These are phyloP conservation scores for Leccinum olivaceoglutinosum DNA, from an alignment of 1,284 basidiomycete genomes.

Conservation along the genomic window DNA sequence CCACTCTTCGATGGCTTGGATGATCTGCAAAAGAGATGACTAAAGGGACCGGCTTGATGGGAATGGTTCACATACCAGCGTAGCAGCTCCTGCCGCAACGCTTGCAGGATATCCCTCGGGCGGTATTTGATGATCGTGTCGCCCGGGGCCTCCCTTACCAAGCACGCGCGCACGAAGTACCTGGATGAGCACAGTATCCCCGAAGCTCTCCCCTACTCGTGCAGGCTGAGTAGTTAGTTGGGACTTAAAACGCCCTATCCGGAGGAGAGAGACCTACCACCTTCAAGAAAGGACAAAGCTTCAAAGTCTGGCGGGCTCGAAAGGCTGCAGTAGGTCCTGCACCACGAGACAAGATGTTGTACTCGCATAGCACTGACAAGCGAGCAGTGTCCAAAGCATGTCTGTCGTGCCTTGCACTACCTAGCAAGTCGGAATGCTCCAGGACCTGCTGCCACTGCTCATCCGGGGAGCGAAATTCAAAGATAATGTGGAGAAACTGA, in stretches of 20 bases:
- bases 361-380: background rate
- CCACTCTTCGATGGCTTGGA: too few species aligned
- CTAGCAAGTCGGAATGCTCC: background rate
- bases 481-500: slow-evolving; percentile 2
- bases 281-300: background rate
- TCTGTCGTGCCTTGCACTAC: background rate
- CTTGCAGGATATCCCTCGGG: background rate
- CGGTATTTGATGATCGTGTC: background rate
- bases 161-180: background rate
- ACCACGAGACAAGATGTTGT: background rate
- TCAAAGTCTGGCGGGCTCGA: background rate
- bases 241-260: too few species aligned
- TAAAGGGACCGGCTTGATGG: too few species aligned
- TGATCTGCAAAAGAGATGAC: too few species aligned
- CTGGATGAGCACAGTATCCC: background rate
- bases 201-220: background rate
- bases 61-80: background rate
- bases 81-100: background rate
- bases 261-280: too few species aligned
- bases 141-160: background rate
- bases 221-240: too few species aligned
- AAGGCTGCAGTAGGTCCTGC: background rate
- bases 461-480: background rate
- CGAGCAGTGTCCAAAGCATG: background rate
- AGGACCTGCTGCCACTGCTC: background rate